Conservation (phyloP, 2,329 filamentous ascomycete species). For the Passalora sequoiae region DNA sequence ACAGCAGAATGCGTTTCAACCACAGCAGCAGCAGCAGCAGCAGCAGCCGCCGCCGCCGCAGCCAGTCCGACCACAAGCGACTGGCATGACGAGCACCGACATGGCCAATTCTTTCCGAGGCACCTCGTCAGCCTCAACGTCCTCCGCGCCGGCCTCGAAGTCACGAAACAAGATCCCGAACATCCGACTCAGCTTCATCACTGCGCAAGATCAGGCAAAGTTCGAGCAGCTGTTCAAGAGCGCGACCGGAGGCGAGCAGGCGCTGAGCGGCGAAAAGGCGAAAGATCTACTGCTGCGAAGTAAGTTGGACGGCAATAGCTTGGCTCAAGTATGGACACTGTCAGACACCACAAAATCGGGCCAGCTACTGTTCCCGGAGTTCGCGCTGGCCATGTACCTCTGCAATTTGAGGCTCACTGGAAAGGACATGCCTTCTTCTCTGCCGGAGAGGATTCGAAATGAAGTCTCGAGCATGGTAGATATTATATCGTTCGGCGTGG, state of each 20-base stretch:
- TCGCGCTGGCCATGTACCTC: constrained; percentile 95
- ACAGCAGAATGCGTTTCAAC: constrained; percentile 41
- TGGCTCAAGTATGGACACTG: constrained; percentile 92
- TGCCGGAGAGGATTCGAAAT: constrained; percentile 86
- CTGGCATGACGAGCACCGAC: constrained; percentile 58
- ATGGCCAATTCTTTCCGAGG: constrained; percentile 59
- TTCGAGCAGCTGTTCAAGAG: constrained; percentile 98
- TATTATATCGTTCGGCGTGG: constrained; percentile 92
- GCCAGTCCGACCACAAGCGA: constrained; percentile 50
- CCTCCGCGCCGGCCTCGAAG: constrained; percentile 55
- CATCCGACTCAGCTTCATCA: constrained; percentile 92
- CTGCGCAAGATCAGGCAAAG: constrained; percentile 87
- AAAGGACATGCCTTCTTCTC: constrained; percentile 65
- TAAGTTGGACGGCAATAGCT: constrained; percentile 75
- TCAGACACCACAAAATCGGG: constrained; percentile 95
- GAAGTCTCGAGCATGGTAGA: constrained; percentile 99
- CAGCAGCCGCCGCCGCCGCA: constrained; percentile 38
- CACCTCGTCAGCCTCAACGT: constrained; percentile 48
- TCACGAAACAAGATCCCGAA: constrained; percentile 79
- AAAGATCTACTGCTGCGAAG: constrained; percentile 84
- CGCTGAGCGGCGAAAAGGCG: constrained; percentile 87
- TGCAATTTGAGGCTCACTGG: constrained; percentile 91
- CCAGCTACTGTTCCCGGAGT: constrained; percentile 94
- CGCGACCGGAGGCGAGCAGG: constrained; percentile 75
- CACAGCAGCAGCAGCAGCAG: constrained; percentile 38